A percentile compares a stretch with the other conserved stretches of the same genome.
Conservation (phyloP, 352 stramenopile species). For the Peronosclerospora sorghi region DNA sequence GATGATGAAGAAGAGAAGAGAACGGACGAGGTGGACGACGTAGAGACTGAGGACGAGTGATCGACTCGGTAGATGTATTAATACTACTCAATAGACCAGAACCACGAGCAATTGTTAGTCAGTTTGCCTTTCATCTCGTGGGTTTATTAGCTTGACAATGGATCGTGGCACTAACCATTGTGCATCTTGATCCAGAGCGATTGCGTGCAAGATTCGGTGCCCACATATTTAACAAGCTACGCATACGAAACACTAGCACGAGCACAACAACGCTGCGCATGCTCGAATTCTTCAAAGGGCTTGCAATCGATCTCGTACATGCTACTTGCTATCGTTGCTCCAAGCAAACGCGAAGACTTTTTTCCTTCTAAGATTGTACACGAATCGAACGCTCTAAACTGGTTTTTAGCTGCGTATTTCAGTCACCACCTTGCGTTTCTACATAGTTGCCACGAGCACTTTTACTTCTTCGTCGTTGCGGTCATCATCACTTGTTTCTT, state of each 20-base stretch:
- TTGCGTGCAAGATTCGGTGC: slow-evolving; percentile 25
- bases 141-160: no score
- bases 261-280: slow-evolving; percentile 8
- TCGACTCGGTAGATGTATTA: slow-evolving; percentile 22
- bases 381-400: slow-evolving; percentile 10
- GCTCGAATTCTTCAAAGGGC: slow-evolving; percentile 22
- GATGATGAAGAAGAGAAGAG: slow-evolving; percentile 29
- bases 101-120: no score
- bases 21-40: background rate
- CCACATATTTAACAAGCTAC: slow-evolving; percentile 23
- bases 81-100: slow-evolving; percentile 45
- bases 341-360: slow-evolving; percentile 27
- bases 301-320: slow-evolving; percentile 23
- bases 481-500: slow-evolving; percentile 14
- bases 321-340: slow-evolving; percentile 28
- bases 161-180: no score
- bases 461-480: slow-evolving; percentile 3
- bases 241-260: background rate
- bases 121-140: no score
- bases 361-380: slow-evolving; percentile 44
- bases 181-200: slow-evolving; percentile 43
- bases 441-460: background rate
- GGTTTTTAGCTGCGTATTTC: slow-evolving; percentile 24
- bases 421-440: slow-evolving; percentile 19
- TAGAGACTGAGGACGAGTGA: background rate